Evolutionary conservation across 2,329 filamentous ascomycete species (phyloP), one percentile per base, ranked within the genome.

Genomic region (Neofusicoccum kwambonambiense): DNA sequence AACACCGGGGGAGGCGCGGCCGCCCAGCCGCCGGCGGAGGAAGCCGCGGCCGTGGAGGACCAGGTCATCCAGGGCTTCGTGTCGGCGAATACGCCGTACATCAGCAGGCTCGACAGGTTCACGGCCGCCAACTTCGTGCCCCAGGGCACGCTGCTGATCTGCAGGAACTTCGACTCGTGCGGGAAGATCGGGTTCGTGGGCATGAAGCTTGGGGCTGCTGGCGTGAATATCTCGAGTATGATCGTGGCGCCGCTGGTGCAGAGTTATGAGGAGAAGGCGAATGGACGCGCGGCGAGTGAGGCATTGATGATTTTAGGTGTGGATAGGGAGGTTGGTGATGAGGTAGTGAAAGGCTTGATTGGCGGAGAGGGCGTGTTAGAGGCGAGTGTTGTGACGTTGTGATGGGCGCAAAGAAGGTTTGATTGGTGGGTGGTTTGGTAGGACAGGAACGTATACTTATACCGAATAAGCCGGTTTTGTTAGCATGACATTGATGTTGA

Each of bases 111-210:
- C 8, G 90, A 88, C 71, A 84, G 88, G 1, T 95, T 94, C 79
- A 86, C 84, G 44, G 90, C 90, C 0, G 56, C 56, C 3, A 87
- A 86, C 4, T 94, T 95, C 69, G 82, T 86, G 11, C 90, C 91
- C 0, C 85, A 90, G 66, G 91, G 91, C 0, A 91, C 87, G 0
- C 75, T 94, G 65, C 81, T 93, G n/a, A 89, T 94, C 66, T 85
- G 92, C 70, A 86, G 92, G 72, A 94, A 94, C 78, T 93, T 91
- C 71, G 91, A 95, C 72, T 84, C 88, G 68, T 90, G 90, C 0
- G 91, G 91, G 11, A 93, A 93, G 81, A 94, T 95, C 74, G 91
- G 91, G 2, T 87, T 87, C 42, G 91, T 95, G 2, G 91, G 91
- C 0, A 88, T 83, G 65, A 83, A 88, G 60, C 78, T 94, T 31